Evolutionary conservation across 2,329 filamentous ascomycete species (phyloP), one percentile per base, ranked within the genome.

Genomic region (Phyllosticta citrichinensis): DNA sequence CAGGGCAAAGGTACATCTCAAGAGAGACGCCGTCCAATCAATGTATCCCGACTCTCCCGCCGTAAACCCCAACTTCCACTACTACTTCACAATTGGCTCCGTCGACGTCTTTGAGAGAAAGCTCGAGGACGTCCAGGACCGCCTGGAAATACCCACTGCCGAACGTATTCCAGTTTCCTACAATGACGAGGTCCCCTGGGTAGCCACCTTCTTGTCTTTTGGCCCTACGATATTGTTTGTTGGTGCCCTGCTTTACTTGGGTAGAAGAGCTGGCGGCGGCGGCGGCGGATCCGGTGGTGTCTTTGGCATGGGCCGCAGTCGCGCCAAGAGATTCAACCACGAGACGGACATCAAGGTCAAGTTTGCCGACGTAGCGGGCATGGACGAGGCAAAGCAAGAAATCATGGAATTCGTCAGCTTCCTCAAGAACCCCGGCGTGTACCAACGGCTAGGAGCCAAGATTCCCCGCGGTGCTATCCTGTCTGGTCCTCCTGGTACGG

Each of bases 381-480:
- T 97, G 86, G 94, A 99, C 73, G 94, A 99, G 77, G 94, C 94
- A 62, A 99, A 99, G 81, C 81, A 86, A 61, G 94, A 99, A 76
- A 99, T 99, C 67, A 97, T 97, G 91, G 94, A 99, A 75, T 99
- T 99, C 69, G 94, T 99, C 67, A 92, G 88, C 72, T 99, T 99
- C 80, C 77, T 99, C 64, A 93, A 97, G 79, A 88, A 94, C 69
- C 94, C 94, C 0, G 89, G 91, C 68, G 87, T 89, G 65, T 99
- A 96, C 77, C 87, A 96, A 77, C 89, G 89, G 74, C 84, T 99
- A 19, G 94, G 94, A 68, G 94, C 94, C 64, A 99, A 99, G 80
- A 99, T 99, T 58, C 94, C 94, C 47, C 90, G 94, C 65, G 94
- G 94, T 70, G 94, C 94, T 56, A 97, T 99, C 72, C 83, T 99